phyloP scores from a whole-genome alignment of 2,329 filamentous ascomycete species.

The Fusarium neocosmosporiellum region DNA sequence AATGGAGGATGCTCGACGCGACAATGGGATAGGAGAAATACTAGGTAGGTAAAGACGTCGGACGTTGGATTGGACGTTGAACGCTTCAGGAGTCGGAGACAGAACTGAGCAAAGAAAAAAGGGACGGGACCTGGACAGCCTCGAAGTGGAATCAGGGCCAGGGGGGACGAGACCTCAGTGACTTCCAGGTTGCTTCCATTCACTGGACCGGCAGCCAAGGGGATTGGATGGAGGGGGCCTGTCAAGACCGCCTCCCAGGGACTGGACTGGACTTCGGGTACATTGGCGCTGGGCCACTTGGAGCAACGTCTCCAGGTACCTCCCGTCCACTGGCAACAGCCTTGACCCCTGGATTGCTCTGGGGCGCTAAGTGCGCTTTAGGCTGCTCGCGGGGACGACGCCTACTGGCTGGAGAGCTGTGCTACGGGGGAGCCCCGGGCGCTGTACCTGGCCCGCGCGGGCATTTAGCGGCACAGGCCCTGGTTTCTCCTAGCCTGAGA shows the following conservation, averaged over 20 bases:
- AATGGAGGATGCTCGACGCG: constrained; percentile 13
- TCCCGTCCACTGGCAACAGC: constrained; percentile 24
- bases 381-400: constrained; percentile 18
- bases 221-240: constrained; percentile 29
- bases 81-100: constrained; percentile 30
- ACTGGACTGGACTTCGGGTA: constrained; percentile 13
- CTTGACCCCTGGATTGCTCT: constrained; percentile 34
- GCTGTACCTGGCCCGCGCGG: constrained; percentile 37
- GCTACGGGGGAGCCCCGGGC: constrained; percentile 18
- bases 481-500: constrained; percentile 16
- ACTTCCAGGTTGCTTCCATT: constrained; percentile 33
- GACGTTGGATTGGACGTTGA: constrained; percentile 23
- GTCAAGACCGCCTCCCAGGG: constrained; percentile 37
- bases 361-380: constrained; percentile 14
- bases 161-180: constrained; percentile 14
- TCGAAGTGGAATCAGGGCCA: constrained; percentile 32
- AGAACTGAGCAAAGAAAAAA: constrained; percentile 21
- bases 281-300: constrained; percentile 33
- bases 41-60: constrained; percentile 1
- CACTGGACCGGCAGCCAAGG: constrained; percentile 11
- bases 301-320: constrained; percentile 33
- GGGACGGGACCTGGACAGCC: constrained; percentile 18
- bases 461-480: constrained; percentile 36
- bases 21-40: constrained; percentile 19
- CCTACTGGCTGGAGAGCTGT: constrained; percentile 30